Conservation (phyloP, 352 stramenopile genomes). For the Phytophthora chlamydospora region DNA sequence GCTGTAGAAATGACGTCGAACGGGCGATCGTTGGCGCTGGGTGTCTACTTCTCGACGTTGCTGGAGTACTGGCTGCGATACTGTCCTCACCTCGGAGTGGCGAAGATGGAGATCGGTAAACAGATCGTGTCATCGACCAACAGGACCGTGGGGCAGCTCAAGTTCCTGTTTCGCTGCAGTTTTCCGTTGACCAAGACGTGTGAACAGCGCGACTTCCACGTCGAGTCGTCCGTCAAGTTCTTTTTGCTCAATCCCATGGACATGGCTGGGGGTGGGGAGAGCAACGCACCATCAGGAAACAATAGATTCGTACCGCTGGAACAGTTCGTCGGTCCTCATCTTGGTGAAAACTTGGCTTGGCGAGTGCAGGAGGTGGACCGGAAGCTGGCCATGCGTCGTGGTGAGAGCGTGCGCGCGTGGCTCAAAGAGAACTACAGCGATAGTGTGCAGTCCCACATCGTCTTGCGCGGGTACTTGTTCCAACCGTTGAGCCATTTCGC, state of each 20-base stretch:
- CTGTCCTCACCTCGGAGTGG: constrained; percentile 48
- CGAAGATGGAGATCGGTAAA: constrained; percentile 57
- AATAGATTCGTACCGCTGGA: constrained; percentile 44
- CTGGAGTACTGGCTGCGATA: constrained; percentile 74
- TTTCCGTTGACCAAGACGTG: constrained; percentile 16
- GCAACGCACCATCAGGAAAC: neutral
- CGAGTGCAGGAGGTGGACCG: constrained; percentile 67
- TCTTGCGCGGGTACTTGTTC: constrained; percentile 71
- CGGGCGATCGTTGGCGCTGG: constrained; percentile 51
- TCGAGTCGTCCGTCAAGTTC: constrained; percentile 86
- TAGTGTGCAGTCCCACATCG: constrained; percentile 57
- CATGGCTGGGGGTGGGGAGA: neutral
- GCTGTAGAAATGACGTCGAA: constrained; percentile 44
- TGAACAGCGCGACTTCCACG: constrained; percentile 52
- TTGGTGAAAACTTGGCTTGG: constrained; percentile 79
- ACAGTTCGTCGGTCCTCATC: constrained; percentile 73
- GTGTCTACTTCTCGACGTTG: constrained; percentile 75
- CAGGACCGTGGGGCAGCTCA: constrained; percentile 77
- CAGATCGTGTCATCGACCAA: constrained; percentile 67
- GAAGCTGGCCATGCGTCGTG: constrained; percentile 67
- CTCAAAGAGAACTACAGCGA: constrained; percentile 59
- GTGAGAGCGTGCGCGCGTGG: constrained; percentile 61
- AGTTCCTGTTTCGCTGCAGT: constrained; percentile 71
- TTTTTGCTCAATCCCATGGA: constrained; percentile 64
- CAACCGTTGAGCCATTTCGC: constrained; percentile 56